These are phyloP conservation scores for Talaromyces piceae DNA, from an alignment of 2,329 filamentous ascomycete species.

Conservation along the genomic window DNA sequence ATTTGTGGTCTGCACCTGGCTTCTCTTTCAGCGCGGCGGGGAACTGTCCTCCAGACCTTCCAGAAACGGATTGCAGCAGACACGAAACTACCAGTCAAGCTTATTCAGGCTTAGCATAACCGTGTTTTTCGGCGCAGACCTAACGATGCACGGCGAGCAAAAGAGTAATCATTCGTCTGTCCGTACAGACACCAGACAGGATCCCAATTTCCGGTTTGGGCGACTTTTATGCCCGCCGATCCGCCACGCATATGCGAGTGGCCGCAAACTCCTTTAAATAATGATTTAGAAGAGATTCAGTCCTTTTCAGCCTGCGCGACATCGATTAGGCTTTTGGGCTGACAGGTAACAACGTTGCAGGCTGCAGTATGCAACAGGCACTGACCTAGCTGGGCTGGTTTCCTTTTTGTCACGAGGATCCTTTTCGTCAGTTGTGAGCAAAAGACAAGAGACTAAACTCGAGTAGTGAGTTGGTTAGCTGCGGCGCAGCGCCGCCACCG, in stretches of 20 bases:
- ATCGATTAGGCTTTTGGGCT: neutral
- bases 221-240: neutral
- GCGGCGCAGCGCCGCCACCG: neutral
- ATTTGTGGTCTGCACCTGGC: neutral
- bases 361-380: too few species aligned
- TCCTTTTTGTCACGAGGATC: neutral
- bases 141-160: neutral
- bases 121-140: neutral
- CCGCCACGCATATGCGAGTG: neutral
- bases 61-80: neutral
- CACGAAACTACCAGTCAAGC: too few species aligned
- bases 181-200: too few species aligned
- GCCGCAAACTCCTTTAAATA: neutral
- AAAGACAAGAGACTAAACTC: neutral
- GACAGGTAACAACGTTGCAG: neutral
- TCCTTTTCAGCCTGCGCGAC: too few species aligned
- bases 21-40: neutral
- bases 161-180: neutral
- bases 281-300: neutral
- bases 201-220: too few species aligned
- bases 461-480: neutral
- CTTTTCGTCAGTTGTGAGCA: neutral
- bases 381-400: neutral
- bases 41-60: neutral
- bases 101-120: too few species aligned